Base-by-base conservation (phyloP, 768 basidiomycete species). In the Chalciporus chontae region DNA sequence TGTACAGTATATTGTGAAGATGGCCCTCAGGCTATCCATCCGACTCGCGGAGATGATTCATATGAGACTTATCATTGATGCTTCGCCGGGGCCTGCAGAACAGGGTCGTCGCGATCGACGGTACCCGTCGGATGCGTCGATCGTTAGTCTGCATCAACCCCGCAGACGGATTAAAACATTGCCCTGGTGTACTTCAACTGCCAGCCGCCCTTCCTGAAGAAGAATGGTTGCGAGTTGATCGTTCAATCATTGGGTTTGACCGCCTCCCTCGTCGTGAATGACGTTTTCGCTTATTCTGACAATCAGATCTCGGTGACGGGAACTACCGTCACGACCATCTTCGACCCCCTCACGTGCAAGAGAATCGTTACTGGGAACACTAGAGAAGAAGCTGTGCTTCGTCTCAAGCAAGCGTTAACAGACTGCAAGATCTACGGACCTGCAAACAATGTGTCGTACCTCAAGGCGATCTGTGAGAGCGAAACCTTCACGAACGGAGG, bases 341-440 rank as follows among this genome's bases (percentile, higher is more conserved):
- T 79, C 55, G 83, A 84, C 48, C 79, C 81, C 1, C 69, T 84
- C 0, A 67, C 84, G 4, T 77, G 73, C 58, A 88, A 88, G 63
- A 54, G 85, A 10, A 73, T 87, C 17, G 80, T 81, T 4, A 69
- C 71, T 2, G 83, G 74, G 0, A 14, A 59, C 1, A 71, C 73
- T 0, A 71, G 84, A 31, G 61, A 70, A 4, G 72, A 77, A 46
- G 78, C 80, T 0, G 62, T 80, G 8, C 44, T 55, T 1, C 67
- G 78, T 21, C 72, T 86, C 50, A 27, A 54, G 0, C 43, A 61
- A 8, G 73, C 73, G 0, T 57, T 85, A 14, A 45, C 64, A 0
- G 57, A 64, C 18, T 71, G 69, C 31, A 69, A 73, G 52, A 71
- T 87, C 1, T 66, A 69, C 13, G 85, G 85, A 0, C 81, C 84